phyloP scores from a whole-genome alignment of 2,329 filamentous ascomycete genomes.

The Drechmeria coniospora region DNA sequence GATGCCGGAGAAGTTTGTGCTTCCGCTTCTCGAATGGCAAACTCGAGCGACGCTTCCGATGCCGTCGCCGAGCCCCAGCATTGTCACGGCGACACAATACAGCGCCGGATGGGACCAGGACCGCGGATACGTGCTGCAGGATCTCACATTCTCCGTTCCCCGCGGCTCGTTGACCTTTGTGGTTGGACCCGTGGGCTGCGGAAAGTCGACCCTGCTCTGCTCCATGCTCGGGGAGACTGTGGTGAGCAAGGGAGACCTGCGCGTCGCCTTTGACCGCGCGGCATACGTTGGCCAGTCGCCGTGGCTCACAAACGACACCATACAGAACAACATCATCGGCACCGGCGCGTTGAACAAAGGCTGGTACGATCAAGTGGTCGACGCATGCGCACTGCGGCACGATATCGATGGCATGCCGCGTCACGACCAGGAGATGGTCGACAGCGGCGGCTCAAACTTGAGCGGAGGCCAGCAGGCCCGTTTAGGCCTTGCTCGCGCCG shows the following conservation, averaged over 20 bases:
- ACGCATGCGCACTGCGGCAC: constrained; percentile 18
- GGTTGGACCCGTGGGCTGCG: constrained; percentile 26
- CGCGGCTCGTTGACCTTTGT: constrained; percentile 17
- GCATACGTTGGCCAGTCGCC: constrained; percentile 28
- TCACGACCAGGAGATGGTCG: constrained; percentile 20
- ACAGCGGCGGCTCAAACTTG: constrained; percentile 24
- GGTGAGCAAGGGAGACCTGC: constrained; percentile 11
- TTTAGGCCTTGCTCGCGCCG: constrained; percentile 28
- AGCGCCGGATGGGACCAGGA: too few relatives aligned
- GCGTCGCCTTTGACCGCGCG: constrained; percentile 10
- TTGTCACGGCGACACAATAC: too few relatives aligned
- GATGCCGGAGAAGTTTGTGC: too few relatives aligned
- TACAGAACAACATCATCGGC: constrained; percentile 24
- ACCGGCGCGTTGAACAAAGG: constrained; percentile 10
- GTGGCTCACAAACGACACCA: constrained; percentile 25
- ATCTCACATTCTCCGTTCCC: constrained; percentile 10
- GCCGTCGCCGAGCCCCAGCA: too few relatives aligned
- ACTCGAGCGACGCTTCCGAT: too few relatives aligned
- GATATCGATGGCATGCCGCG: constrained; percentile 17
- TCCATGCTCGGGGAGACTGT: constrained; percentile 21
- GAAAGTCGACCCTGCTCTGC: constrained; percentile 25
- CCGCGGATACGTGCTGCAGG: constrained; percentile 10
- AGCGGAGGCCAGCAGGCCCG: constrained; percentile 29
- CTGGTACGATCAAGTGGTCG: constrained; percentile 15
- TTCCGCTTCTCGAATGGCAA: too few relatives aligned